A percentile compares a stretch with the other conserved stretches of the same genome.
Conservation (phyloP, 2,329 filamentous ascomycete genomes). For the Clarireedia hainanense region DNA sequence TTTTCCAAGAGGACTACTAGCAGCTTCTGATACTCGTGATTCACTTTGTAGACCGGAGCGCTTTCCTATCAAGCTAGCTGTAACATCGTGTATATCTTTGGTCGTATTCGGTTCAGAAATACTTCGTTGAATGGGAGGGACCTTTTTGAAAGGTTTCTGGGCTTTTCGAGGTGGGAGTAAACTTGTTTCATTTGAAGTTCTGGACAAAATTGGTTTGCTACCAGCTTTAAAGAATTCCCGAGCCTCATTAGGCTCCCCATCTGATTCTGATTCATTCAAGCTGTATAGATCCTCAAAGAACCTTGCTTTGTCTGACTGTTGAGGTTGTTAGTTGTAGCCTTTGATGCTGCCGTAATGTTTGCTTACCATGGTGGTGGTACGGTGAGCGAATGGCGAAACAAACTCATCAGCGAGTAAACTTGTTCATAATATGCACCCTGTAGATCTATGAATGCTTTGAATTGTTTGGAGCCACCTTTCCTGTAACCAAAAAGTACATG, state of each 20-base stretch:
- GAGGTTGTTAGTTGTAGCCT: not conserved
- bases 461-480: no score
- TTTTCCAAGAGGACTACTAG: conserved; percentile 9
- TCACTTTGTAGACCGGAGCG: conserved; percentile 18
- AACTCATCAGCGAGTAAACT: not conserved
- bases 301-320: conserved; percentile 6
- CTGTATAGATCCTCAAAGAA: conserved; percentile 18
- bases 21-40: conserved; percentile 10
- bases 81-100: not conserved
- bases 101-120: conserved; percentile 18
- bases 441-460: no score
- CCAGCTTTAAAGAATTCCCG: conserved; percentile 11
- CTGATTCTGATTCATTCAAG: conserved; percentile 24
- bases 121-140: conserved; percentile 18
- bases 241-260: conserved; percentile 17
- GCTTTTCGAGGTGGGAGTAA: not conserved
- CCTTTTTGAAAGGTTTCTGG: conserved; percentile 11
- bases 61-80: conserved; percentile 5
- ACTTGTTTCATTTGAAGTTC: not conserved
- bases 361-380: not conserved
- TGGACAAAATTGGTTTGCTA: conserved; percentile 11
- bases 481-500: no score
- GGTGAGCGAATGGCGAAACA: not conserved
- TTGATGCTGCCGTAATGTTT: not conserved
- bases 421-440: no score